Base-by-base conservation (phyloP, 768 basidiomycete genomes). In the Clitopilus hobsonii region DNA sequence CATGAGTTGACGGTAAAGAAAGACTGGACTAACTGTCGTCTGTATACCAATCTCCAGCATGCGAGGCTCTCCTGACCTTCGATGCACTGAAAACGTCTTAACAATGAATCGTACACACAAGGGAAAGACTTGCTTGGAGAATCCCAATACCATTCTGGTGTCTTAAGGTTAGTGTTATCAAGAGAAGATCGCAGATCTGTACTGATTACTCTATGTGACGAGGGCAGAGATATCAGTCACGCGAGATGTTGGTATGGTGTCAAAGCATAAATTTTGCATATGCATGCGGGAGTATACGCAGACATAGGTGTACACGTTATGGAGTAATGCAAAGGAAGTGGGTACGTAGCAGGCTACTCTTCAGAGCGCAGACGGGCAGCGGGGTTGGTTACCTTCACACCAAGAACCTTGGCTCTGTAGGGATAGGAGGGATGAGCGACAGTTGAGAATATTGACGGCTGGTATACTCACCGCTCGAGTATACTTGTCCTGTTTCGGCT, bases 351-450 rank as follows among this genome's bases (percentile, higher is more conserved):
- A 74, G 67, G 72, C 75, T 79, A 86, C 77, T 98, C 95, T 80
- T 98, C 95, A 70, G 93, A 89, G 78, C 94, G 88, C 75, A 98
- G 82, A 70, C 91, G 90, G 64, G 89, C 96, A 58, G 86, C 84
- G 53, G 93, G 70, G 81, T 98, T 98, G 53, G 91, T 95, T 68
- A 98, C 89, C 78, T 95, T 98, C 74, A 98, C 79, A 56, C 89
- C 88, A 63, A 95, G 75, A 38, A 76, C 88, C 74, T 89, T 92
- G 56, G 91, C 90, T 69, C 91, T 94, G 62, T 1, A 23, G 25
- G 53, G 28, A 53, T 51, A 52, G 56, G 58, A 36, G 61, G 50
- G 23, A 51, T 49, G 7, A 5, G 6, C 41, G 47, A 49, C 16
- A 30, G 16, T 6, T 13, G 6, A 32, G 25, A 23, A 10, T 45